A percentile compares a stretch with the other conserved stretches of the same genome.
These are phyloP conservation scores for Phaeosphaeria sp. DNA, from an alignment of 2,329 filamentous ascomycete species.

Conservation along the genomic window DNA sequence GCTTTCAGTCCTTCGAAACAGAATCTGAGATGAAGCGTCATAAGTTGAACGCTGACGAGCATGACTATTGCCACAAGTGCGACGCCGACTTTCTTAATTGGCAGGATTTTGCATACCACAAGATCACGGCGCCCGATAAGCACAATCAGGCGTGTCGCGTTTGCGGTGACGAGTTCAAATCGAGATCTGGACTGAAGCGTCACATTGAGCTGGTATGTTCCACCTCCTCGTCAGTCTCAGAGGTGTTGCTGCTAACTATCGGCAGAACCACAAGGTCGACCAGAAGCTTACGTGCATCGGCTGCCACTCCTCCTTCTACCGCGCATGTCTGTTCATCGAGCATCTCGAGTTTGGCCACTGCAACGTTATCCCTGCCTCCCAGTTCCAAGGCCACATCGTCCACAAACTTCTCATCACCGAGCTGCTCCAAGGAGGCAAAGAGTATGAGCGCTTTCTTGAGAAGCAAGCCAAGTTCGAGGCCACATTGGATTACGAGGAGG, in stretches of 20 bases:
- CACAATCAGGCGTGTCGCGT: conserved; percentile 63
- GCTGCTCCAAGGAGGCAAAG: conserved; percentile 27
- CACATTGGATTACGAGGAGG: conserved; percentile 34
- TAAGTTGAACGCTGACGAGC: conserved; percentile 54
- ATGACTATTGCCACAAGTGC: conserved; percentile 57
- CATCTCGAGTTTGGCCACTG: conserved; percentile 65
- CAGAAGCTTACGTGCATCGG: conserved; percentile 62
- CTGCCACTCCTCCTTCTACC: conserved; percentile 57
- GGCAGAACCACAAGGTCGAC: conserved; percentile 56
- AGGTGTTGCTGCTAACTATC: neutral
- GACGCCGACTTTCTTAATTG: conserved; percentile 55
- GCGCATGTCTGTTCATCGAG: conserved; percentile 57
- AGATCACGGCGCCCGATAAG: conserved; percentile 43
- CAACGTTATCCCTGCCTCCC: conserved; percentile 46
- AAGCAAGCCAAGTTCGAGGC: conserved; percentile 40
- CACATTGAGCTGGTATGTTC: conserved; percentile 60
- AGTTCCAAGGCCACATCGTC: conserved; percentile 58
- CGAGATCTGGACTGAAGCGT: conserved; percentile 56
- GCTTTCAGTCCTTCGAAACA: conserved; percentile 55
- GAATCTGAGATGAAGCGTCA: conserved; percentile 58
- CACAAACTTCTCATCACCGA: conserved; percentile 58
- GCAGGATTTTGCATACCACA: conserved; percentile 57
- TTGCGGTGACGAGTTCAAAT: conserved; percentile 64
- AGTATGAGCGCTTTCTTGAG: conserved; percentile 31
- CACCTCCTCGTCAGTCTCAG: neutral